phyloP scores from a whole-genome alignment of 2,329 filamentous ascomycete species.

The Bipolaris cookei region DNA sequence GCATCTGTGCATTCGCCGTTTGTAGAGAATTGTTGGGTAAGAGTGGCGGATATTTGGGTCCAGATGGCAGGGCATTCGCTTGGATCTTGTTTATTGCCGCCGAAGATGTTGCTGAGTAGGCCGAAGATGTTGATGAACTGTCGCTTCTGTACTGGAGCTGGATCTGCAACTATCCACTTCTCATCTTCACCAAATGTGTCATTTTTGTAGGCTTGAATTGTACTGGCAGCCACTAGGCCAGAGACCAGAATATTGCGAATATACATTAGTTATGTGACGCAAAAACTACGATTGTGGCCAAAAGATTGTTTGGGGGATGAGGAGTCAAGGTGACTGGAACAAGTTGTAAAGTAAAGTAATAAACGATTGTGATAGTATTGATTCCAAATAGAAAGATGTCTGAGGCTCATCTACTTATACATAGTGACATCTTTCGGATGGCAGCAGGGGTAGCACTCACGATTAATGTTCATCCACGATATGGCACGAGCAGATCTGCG shows the following conservation, averaged over 20 bases:
- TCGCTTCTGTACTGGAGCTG: constrained; percentile 23
- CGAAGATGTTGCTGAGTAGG: constrained; percentile 12
- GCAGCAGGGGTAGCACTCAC: constrained; percentile 24
- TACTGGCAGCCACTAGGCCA: constrained; percentile 35
- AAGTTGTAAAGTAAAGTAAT: constrained; percentile 12
- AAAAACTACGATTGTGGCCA: constrained; percentile 8
- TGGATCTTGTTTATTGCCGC: constrained; percentile 8
- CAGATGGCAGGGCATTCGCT: constrained; percentile 40
- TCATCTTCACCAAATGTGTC: constrained; percentile 25
- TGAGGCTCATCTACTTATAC: constrained; percentile 30
- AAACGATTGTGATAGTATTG: constrained; percentile 20
- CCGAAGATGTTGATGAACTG: constrained; percentile 19
- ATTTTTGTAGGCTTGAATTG: constrained; percentile 34
- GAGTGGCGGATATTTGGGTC: constrained; percentile 40
- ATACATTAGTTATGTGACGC: constrained; percentile 40
- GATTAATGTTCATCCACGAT: constrained; percentile 8
- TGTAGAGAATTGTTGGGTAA: constrained; percentile 42
- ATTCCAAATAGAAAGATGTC: constrained; percentile 11
- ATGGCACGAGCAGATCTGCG: constrained; percentile 13
- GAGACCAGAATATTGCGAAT: constrained; percentile 37
- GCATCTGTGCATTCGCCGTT: constrained; percentile 47
- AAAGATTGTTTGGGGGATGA: constrained; percentile 12
- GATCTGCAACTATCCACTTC: constrained; percentile 12
- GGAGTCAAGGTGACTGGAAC: constrained; percentile 1
- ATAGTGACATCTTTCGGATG: constrained; percentile 9